Evolutionary conservation across 352 stramenopile species (phyloP), one percentile per base, ranked within the genome.

Genomic region (Globisporangium nodosum): DNA sequence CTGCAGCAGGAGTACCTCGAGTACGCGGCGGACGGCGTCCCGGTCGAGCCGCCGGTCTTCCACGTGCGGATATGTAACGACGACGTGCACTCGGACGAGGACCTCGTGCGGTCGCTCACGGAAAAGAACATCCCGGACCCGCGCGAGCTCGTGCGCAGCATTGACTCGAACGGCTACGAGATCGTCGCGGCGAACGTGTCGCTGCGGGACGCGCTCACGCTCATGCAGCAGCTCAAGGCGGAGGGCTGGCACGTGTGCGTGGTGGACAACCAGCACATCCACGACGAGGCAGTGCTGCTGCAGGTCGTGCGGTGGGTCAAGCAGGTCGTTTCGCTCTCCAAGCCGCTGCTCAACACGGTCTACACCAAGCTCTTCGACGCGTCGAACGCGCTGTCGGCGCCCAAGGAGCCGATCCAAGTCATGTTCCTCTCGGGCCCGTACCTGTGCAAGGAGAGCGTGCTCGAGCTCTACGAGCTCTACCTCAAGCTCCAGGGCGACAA

Each of bases 21-120:
- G 42, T 49, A 48, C 35, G 53, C 60, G 6, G 24, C 52, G 35
- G 27, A 50, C 15, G 58, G 50, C 61, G 70, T 30, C 52, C 63
- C 40, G 24, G 27, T 48, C 50, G 60, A 24, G 31, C 56, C 42
- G 12, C 87, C 75, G n/a, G 64, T 72, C 9, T 87, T 98, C 43
- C 87, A 96, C 54, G 76, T 98, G 24, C 71, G 95, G 8, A 87
- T 99, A 45, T 97, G 98, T 75, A 99, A 99, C 71, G 96, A 99
- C 66, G 97, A 99, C 60, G 92, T 99, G 3, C 97, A 99, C 67
- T 98, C 96, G 3, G 98, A 98, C 63, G 93, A 99, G 51, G 94
- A 99, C 61, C 86, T 99, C 13, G 96, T 98, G 64, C 75, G 74
- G 4, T 97, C 94, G 5, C 63, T 99, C n/a, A 78, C 68, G 5